These are phyloP conservation scores for Phytopythium vexans DNA, from an alignment of 352 stramenopile species.

Conservation along the genomic window DNA sequence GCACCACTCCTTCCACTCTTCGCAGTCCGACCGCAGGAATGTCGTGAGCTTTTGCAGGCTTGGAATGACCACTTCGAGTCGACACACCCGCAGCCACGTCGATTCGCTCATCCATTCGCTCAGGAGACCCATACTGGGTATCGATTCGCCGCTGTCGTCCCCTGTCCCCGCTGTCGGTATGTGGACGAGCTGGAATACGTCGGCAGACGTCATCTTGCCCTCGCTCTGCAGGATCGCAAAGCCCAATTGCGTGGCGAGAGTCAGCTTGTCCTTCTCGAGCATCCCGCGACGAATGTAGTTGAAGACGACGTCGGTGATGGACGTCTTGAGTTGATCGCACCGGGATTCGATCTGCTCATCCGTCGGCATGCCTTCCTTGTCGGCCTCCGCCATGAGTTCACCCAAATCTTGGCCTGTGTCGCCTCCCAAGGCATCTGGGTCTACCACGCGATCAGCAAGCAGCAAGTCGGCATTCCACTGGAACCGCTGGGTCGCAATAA, in stretches of 20 bases:
- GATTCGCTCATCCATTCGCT: constrained; percentile 90
- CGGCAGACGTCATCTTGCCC: constrained; percentile 40
- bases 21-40: constrained; percentile 92
- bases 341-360: constrained; percentile 46
- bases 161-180: constrained; percentile 16
- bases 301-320: constrained; percentile 89
- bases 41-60: constrained; percentile 91
- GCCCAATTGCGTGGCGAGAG: constrained; percentile 89
- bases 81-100: constrained; percentile 90
- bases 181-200: constrained; percentile 79
- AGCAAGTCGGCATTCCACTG: constrained; percentile 86
- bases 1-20: constrained; percentile 96
- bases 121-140: constrained; percentile 82
- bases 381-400: constrained; percentile 52
- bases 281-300: constrained; percentile 94
- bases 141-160: constrained; percentile 7
- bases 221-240: constrained; percentile 90
- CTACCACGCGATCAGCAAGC: constrained; percentile 64
- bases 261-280: constrained; percentile 94
- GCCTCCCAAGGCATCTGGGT: constrained; percentile 12
- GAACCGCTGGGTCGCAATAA: constrained; percentile 82
- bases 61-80: constrained; percentile 82
- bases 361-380: constrained; percentile 59
- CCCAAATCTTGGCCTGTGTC: constrained; percentile 38
- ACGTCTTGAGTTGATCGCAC: constrained; percentile 54